These are phyloP conservation scores for Lipomyces orientalis DNA, from an alignment of 805 yeast species.

Conservation along the genomic window DNA sequence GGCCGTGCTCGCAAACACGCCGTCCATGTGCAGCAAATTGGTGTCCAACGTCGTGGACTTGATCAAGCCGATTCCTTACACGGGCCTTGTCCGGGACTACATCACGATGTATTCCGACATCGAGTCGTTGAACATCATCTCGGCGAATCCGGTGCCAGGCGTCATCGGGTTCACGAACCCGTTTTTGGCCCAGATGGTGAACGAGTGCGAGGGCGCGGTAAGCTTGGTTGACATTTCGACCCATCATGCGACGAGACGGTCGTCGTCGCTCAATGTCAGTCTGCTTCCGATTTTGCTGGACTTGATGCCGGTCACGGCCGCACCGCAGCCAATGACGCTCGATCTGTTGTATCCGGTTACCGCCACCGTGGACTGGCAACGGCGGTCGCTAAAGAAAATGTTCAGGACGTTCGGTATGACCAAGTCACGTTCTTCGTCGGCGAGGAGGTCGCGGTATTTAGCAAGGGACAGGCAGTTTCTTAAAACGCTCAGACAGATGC, in stretches of 20 bases:
- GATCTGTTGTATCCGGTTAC: slow-evolving; percentile 35
- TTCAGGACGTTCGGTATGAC: slow-evolving; percentile 22
- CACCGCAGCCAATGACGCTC: slow-evolving; percentile 29
- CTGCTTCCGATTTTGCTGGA: slow-evolving; percentile 32
- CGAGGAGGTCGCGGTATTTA: slow-evolving; percentile 15
- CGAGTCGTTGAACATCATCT: slow-evolving; percentile 19
- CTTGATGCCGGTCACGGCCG: slow-evolving; percentile 25
- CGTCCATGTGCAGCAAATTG: slow-evolving; percentile 29
- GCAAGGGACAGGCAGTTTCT: slow-evolving; percentile 27
- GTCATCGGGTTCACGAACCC: slow-evolving; percentile 36
- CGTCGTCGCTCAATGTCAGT: slow-evolving; percentile 31
- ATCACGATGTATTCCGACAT: slow-evolving; percentile 33
- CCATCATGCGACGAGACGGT: not conserved
- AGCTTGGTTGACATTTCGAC: slow-evolving; percentile 16
- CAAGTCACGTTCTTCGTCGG: slow-evolving; percentile 4
- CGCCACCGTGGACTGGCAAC: slow-evolving; percentile 32
- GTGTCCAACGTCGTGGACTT: slow-evolving; percentile 29
- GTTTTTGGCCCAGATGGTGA: slow-evolving; percentile 27
- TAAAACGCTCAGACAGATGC: slow-evolving; percentile 16
- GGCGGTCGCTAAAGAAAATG: slow-evolving; percentile 22
- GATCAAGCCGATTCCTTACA: slow-evolving; percentile 34
- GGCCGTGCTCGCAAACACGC: slow-evolving; percentile 28
- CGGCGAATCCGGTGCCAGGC: slow-evolving; percentile 31
- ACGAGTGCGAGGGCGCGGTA: slow-evolving; percentile 18
- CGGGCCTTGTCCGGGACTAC: slow-evolving; percentile 33